Conservation (phyloP, 169 alveolate genomes). For the Plasmodium vivax region DNA sequence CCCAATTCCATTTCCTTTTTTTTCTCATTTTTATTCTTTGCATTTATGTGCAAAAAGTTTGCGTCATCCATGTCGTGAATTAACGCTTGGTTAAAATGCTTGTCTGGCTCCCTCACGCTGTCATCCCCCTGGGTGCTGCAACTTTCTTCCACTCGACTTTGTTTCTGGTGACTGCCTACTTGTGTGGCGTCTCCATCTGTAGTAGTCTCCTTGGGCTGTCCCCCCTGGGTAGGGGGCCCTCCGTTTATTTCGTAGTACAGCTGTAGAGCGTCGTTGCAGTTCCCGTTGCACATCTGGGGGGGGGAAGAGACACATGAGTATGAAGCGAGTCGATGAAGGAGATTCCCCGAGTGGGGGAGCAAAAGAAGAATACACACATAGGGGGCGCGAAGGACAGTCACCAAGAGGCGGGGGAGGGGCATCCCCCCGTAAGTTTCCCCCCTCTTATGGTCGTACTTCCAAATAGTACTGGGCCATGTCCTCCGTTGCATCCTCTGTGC, state of each 20-base stretch:
- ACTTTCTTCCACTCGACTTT: background rate
- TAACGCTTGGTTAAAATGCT: slow-evolving; percentile 62
- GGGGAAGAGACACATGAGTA: background rate
- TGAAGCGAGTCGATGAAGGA: background rate
- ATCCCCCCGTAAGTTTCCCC: background rate
- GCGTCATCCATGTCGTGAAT: slow-evolving; percentile 68
- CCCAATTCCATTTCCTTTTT: slow-evolving; percentile 28
- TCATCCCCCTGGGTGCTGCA: slow-evolving; percentile 1
- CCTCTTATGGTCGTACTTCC: slow-evolving; percentile 7
- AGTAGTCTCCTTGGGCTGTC: background rate
- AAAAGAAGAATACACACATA: background rate
- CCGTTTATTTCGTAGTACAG: slow-evolving; percentile 52
- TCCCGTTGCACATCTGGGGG: slow-evolving; percentile 59
- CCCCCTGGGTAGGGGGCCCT: background rate
- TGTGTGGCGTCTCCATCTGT: background rate
- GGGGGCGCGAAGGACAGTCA: background rate
- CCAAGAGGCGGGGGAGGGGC: background rate
- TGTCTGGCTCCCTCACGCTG: slow-evolving; percentile 48
- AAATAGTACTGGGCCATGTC: slow-evolving; percentile 55
- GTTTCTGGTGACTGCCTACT: background rate
- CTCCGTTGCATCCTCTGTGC: slow-evolving; percentile 66
- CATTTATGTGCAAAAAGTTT: slow-evolving; percentile 5
- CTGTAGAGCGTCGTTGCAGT: slow-evolving; percentile 20
- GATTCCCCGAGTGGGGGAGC: background rate
- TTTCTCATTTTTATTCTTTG: slow-evolving; percentile 15